Evolutionary conservation across 345 rosid genomes (phyloP).

Genomic region (Salix viminalis): DNA sequence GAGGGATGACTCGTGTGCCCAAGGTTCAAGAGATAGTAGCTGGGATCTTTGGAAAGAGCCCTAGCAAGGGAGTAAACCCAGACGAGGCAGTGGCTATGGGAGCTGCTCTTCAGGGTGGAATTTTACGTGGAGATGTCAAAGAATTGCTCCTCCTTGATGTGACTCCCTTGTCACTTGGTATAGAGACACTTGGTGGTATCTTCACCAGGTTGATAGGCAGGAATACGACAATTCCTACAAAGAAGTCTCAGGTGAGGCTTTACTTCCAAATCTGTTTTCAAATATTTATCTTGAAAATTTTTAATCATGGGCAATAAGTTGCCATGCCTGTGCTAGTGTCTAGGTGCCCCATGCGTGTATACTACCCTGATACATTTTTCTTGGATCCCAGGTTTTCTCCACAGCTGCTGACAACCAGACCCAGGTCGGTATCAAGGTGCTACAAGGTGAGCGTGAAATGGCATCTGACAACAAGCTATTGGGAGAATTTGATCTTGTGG

Average conservation of each 20-base stretch:
- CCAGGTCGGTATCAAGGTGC: conserved; percentile 25
- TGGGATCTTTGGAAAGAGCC: conserved; percentile 26
- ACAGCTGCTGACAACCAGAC: conserved; percentile 32
- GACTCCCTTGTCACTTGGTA: conserved; percentile 32
- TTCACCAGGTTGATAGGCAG: conserved; percentile 27
- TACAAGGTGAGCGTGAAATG: conserved; percentile 32
- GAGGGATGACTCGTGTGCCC: conserved; percentile 37
- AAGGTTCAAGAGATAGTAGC: conserved; percentile 25
- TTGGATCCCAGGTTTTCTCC: conserved; percentile 18
- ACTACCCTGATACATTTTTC: neutral
- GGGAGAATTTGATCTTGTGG: conserved; percentile 25
- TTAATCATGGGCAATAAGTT: neutral
- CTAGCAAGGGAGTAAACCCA: conserved; percentile 35
- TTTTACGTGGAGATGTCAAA: conserved; percentile 33
- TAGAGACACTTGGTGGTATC: conserved; percentile 33
- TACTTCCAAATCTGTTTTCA: neutral
- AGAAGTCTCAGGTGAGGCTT: conserved; percentile 26
- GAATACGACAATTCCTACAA: conserved; percentile 32
- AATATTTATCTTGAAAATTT: neutral
- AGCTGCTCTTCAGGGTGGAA: conserved; percentile 36
- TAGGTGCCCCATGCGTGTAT: neutral
- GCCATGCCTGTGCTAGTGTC: neutral
- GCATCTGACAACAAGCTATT: conserved; percentile 23
- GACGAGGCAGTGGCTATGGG: conserved; percentile 37
- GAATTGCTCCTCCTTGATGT: conserved; percentile 31